Evolutionary conservation across 2,329 filamentous ascomycete genomes (phyloP), one percentile per base, ranked within the genome.

Genomic region (Pseudogymnoascus sp.): DNA sequence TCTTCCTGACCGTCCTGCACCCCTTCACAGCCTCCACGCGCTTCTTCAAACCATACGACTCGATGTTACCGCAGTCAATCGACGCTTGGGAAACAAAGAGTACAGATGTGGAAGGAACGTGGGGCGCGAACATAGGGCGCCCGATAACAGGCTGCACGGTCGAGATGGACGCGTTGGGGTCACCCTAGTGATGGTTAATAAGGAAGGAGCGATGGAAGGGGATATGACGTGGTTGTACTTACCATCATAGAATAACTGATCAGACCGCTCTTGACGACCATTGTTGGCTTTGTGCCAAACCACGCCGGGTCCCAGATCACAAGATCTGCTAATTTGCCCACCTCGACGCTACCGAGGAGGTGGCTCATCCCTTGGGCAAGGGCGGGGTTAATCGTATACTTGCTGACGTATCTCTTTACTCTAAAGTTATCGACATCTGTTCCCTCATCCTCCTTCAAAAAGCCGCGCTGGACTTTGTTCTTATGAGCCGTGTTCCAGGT

Each of bases 401-500:
- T 97, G 78, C 88, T 91, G 53, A 97, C 82, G 74, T 97, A 97
- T 25, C 93, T 79, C 79, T 96, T 96, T 5, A 96, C 93, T 42
- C 93, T 81, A 77, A 91, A 92, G 75, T 97, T 97, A 73, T 97
- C 93, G 0, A 89, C 91, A 9, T 81, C 88, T 0, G 89, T 88
- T 21, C 84, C 90, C 66, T 88, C 81, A 70, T 97, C 93, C 78
- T 96, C 90, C 5, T 84, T 79, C 28, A 97, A 77, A 0, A 76
- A 72, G 0, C 93, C 93, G 7, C 93, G 84, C 77, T 97, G 92
- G 16, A 87, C 73, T 77, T 96, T 96, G 75, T 97, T 97, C 84
- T 97, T 97, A 77, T 97, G 91, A 0, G 93, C 93, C 2, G 93
- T 97, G 76, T 97, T 93, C 93, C 93, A 97, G 0, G 93, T 97